Evolutionary conservation across 2,329 filamentous ascomycete species (phyloP).

Genomic region (Cordyceps farinosa): DNA sequence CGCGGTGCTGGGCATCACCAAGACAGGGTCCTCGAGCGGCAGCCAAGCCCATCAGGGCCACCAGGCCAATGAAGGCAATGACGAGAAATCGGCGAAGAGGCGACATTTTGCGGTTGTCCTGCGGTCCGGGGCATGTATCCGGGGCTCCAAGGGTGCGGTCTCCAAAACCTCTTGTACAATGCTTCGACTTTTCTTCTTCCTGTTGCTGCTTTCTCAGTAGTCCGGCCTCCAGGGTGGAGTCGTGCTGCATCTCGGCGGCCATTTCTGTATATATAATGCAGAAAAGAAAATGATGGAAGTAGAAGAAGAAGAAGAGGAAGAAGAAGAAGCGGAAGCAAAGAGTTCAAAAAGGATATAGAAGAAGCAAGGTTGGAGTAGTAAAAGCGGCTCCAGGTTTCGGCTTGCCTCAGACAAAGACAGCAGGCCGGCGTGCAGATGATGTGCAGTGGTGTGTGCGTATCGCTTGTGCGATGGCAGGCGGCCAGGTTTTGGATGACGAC

Average conservation of each 20-base stretch:
- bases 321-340: background rate
- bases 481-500: conserved; percentile 9
- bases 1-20: conserved; percentile 2
- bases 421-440: background rate
- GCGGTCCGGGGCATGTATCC: conserved; percentile 7
- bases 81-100: conserved; percentile 8
- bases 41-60: conserved; percentile 34
- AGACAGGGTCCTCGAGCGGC: conserved; percentile 7
- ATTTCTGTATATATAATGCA: conserved; percentile 10
- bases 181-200: conserved; percentile 16
- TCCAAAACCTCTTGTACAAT: conserved; percentile 9
- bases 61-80: conserved; percentile 34
- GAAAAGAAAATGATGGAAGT: background rate
- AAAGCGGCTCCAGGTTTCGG: conserved; percentile 1
- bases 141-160: conserved; percentile 5
- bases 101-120: conserved; percentile 13
- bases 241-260: conserved; percentile 6
- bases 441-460: conserved; percentile 13
- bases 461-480: conserved; percentile 7
- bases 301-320: background rate
- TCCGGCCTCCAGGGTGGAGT: conserved; percentile 14
- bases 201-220: conserved; percentile 15
- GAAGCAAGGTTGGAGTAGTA: background rate
- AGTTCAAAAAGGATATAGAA: background rate
- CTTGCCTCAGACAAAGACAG: background rate